Evolutionary conservation across 345 rosid species (phyloP), one percentile per base, ranked within the genome.

Genomic region (Hibiscus syriacus): DNA sequence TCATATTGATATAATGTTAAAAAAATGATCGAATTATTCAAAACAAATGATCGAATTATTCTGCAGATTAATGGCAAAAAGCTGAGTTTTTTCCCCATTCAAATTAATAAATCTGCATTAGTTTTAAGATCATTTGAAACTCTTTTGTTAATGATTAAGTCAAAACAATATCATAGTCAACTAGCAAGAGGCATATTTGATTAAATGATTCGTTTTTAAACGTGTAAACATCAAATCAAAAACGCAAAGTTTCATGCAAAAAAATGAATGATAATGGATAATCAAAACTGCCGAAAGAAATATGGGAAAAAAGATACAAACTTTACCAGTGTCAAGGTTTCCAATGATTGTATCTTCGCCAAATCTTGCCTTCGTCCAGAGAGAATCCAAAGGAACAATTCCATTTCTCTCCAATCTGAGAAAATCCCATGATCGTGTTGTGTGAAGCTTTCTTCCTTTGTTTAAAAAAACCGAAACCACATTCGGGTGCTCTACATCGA

Each of bases 371-470:
- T 64, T 80, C 9, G 27, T 79, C 96, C 90, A 85, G 0, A 81
- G 55, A 1, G 91, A 86, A 19, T 69, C 27, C 0, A 27, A 14
- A n/a, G 74, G 82, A 62, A 84, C 38, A 11, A 64, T 38, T n/a
- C 82, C 81, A 65, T 72, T 52, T 36, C 63, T 82, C 74, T 76
- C 87, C 30, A 86, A 74, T 34, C 86, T 81, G 69, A 87, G 80
- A 64, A 89, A 89, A 48, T 76, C 72, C 96, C 92, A 87, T 58
- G 96, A 87, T 19, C 74, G 80, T 64, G 96, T 90, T 0, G 90
- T 90, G 7, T 83, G 92, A 5, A 80, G 32, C 29, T 78, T 73
- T 55, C 77, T 80, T 56, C 78, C 85, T 66, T 76, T 79, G 81
- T 82, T 84, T 70, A 67, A 62, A 73, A 87, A 82, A 34, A 90